Evolutionary conservation across 2,329 filamentous ascomycete species (phyloP).

Genomic region (Hymenoscyphus albidus): DNA sequence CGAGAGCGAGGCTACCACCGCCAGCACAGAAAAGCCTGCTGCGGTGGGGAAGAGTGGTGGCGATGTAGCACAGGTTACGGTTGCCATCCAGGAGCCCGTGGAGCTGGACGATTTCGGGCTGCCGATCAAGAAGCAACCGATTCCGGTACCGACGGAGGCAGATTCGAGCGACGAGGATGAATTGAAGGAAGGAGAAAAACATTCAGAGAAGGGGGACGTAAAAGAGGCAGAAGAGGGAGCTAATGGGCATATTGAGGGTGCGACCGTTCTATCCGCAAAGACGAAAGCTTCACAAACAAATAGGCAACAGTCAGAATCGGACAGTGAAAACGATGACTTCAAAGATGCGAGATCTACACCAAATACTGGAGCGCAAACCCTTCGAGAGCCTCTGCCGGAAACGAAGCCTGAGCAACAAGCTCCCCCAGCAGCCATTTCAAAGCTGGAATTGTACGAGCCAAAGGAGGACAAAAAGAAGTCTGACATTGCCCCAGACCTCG

Average conservation of each 20-base stretch:
- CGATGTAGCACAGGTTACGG: conserved; percentile 20
- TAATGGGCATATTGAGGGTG: conserved; percentile 17
- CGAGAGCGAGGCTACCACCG: conserved; percentile 25
- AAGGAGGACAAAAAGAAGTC: conserved; percentile 15
- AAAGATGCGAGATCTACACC: conserved; percentile 38
- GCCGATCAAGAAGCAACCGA: conserved; percentile 52
- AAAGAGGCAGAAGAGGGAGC: neutral
- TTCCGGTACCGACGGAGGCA: conserved; percentile 28
- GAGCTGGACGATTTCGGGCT: conserved; percentile 71
- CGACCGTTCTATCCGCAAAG: conserved; percentile 6
- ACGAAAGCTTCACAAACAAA: conserved; percentile 21
- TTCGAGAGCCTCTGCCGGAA: conserved; percentile 13
- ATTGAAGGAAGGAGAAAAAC: neutral
- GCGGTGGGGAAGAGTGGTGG: conserved; percentile 10
- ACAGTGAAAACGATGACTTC: conserved; percentile 41
- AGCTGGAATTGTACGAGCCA: conserved; percentile 6
- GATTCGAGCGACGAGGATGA: conserved; percentile 19
- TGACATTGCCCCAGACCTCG: conserved; percentile 11
- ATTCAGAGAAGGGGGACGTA: neutral
- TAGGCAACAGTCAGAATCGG: conserved; percentile 29
- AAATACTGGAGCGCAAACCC: conserved; percentile 20
- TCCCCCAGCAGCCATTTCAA: conserved; percentile 4
- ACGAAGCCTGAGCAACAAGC: conserved; percentile 21
- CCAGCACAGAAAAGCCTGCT: conserved; percentile 22
- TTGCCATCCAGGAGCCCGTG: conserved; percentile 11